Evolutionary conservation across 2,329 filamentous ascomycete genomes (phyloP).

Genomic region (Aspergillus sp.): DNA sequence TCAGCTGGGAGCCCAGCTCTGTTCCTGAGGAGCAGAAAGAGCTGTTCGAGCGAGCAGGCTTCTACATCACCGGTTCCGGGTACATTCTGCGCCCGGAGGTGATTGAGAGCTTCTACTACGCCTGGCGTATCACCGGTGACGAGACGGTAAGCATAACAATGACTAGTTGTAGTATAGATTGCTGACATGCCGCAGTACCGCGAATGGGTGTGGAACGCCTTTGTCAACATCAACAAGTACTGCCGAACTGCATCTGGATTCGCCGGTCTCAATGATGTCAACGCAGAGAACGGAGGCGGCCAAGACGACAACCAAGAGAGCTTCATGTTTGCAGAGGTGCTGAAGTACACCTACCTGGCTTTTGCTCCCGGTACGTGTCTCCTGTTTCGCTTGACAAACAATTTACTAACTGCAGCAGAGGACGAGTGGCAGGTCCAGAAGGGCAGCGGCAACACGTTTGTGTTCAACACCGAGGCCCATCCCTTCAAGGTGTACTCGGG

Average conservation of each 20-base stretch:
- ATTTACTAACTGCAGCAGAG: constrained; percentile 43
- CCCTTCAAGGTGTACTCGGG: constrained; percentile 35
- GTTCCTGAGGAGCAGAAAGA: constrained; percentile 48
- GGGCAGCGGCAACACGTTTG: constrained; percentile 54
- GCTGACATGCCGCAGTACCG: constrained; percentile 56
- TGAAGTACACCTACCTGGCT: constrained; percentile 81
- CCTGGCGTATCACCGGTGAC: constrained; percentile 76
- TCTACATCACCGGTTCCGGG: constrained; percentile 61
- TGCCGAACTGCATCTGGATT: constrained; percentile 67
- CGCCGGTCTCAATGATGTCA: constrained; percentile 66
- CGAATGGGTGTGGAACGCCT: constrained; percentile 81
- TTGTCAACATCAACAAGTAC: constrained; percentile 64
- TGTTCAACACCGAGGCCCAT: constrained; percentile 67
- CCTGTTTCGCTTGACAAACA: neutral
- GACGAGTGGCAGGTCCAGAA: constrained; percentile 58
- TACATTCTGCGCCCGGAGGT: constrained; percentile 80
- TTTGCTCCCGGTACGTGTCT: constrained; percentile 47
- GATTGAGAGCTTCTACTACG: constrained; percentile 83
- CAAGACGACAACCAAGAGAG: constrained; percentile 75
- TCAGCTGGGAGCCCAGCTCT: constrained; percentile 60
- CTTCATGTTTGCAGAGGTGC: constrained; percentile 82
- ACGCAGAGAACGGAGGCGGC: constrained; percentile 58
- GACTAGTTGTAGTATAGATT: neutral
- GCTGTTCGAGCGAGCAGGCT: constrained; percentile 69
- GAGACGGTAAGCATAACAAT: constrained; percentile 42